Conservation (phyloP, 2,329 filamentous ascomycete species). For the Neurospora sp. region DNA sequence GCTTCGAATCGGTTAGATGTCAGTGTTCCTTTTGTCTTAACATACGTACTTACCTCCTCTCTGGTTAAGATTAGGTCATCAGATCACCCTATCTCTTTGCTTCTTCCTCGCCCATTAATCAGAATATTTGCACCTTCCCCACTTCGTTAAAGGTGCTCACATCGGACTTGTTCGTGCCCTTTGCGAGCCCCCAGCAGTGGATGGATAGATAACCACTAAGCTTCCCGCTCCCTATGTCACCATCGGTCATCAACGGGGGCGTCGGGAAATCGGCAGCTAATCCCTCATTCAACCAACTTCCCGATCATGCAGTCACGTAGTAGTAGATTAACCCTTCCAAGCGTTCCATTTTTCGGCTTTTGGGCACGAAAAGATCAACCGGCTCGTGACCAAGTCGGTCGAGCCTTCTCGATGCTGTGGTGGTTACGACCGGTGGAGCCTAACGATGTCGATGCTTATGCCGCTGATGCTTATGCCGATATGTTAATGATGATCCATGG, state of each 20-base stretch:
- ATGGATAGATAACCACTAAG: neutral
- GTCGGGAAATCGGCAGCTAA: neutral
- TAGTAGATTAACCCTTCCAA: neutral
- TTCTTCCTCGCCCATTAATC: neutral
- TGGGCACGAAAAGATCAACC: neutral
- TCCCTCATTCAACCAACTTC: neutral
- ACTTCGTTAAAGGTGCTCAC: neutral
- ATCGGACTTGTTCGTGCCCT: neutral
- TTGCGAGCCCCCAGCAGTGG: neutral
- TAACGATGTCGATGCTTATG: neutral
- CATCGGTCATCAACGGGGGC: neutral
- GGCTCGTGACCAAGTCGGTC: neutral
- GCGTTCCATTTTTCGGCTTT: neutral
- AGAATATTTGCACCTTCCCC: neutral
- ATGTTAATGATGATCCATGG: neutral
- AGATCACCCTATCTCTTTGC: neutral
- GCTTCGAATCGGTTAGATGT: neutral
- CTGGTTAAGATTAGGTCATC: neutral
- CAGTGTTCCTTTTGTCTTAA: neutral
- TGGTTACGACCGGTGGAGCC: neutral
- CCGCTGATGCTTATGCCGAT: neutral
- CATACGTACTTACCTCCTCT: neutral
- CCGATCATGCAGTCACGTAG: neutral
- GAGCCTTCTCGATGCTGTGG: neutral
- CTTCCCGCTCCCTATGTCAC: neutral